Base-by-base conservation (phyloP, 805 yeast genomes). In the Barnettozyma vustinii region DNA sequence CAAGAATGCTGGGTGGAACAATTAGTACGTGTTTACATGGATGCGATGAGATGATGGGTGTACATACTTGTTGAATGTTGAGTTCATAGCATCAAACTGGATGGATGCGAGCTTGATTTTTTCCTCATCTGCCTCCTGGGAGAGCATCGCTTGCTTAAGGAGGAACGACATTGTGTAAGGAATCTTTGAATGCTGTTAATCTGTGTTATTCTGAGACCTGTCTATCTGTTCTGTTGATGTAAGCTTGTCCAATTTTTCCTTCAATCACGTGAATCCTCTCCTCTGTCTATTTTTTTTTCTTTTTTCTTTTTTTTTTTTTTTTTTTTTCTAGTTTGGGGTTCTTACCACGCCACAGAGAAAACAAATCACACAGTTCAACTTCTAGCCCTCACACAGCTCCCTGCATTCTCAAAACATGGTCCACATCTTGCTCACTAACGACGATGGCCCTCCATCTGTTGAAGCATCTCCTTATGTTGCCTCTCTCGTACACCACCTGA, bases 361-460 rank as follows among this genome's bases (percentile, higher is more conserved):
- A 33, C 37, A 33, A 9, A 9, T 13, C 12, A 3, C n/a, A 9
- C 4, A 30, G 16, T 7, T 26, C 30, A 26, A 26, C 12, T 9
- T 26, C 30, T 8, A 26, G 30, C 30, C 4, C 12, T 10, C 33
- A 4, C 16, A 30, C n/a, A 30, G 16, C 6, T 30, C 33, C 16
- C 16, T 8, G 30, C 4, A 39, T 39, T 20, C 12, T 21, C 30
- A 40, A 15, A 26, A 18, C 18, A 36, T 44, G 42, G 20, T 72
- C 77, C 12, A 66, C 37, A n/a, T 32, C 12, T 20, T 40, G 44
- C 58, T 94, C 39, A 92, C 97, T 10, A 92, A 92, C 66, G 99
- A 92, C 66, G 99, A 92, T 62, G 99, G 99, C 36, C 98, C 98
- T 1, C 84, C 94, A 53, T 81, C 84, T 57, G 87, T 81, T 53